A percentile compares a stretch with the other conserved stretches of the same genome.
These are phyloP conservation scores for Sclerotinia sclerotiorum DNA, from an alignment of 2,329 filamentous ascomycete species.

Conservation along the genomic window DNA sequence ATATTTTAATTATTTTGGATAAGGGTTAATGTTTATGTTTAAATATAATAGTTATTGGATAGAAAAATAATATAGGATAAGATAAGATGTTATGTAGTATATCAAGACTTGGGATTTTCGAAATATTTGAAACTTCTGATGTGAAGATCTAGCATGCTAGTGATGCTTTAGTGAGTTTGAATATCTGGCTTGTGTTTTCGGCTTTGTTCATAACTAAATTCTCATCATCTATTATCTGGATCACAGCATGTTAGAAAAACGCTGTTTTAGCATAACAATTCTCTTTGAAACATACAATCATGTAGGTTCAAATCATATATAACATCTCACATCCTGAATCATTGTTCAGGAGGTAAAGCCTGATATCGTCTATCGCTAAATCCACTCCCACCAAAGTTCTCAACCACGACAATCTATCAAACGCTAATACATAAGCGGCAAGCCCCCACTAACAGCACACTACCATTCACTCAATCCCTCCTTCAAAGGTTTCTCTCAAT, in stretches of 20 bases:
- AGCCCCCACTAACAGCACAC: neutral
- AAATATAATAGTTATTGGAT: constrained; percentile 3
- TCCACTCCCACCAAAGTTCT: neutral
- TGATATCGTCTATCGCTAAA: neutral
- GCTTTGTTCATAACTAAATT: neutral
- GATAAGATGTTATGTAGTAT: neutral
- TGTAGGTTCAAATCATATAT: neutral
- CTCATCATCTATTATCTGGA: neutral
- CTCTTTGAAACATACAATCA: neutral
- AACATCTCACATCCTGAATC: too few relatives aligned
- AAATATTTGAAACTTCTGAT: neutral
- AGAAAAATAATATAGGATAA: neutral
- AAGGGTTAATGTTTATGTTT: neutral
- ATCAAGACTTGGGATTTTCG: neutral
- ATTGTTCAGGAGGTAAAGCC: too few relatives aligned
- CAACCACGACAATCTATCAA: neutral
- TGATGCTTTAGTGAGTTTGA: neutral
- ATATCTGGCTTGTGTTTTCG: neutral
- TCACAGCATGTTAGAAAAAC: neutral
- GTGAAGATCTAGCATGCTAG: neutral
- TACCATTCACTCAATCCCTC: neutral
- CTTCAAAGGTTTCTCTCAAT: neutral
- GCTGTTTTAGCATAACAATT: neutral
- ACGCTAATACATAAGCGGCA: neutral
- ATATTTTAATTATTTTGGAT: neutral